A percentile compares a stretch with the other conserved stretches of the same genome.
phyloP scores from a whole-genome alignment of 108 stramenopile species.

The Cyclotella atomus region DNA sequence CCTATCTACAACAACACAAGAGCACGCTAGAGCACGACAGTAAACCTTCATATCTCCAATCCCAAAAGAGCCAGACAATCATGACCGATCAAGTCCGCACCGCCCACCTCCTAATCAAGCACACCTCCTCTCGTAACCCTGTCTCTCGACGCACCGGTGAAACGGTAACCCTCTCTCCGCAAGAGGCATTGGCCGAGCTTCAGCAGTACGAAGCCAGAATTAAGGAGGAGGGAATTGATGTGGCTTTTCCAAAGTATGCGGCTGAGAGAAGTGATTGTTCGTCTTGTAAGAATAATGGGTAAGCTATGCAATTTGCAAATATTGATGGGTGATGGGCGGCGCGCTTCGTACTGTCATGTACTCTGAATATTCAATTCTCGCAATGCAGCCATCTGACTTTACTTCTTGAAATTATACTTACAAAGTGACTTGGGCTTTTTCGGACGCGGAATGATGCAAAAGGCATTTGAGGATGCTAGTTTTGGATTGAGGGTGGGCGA shows the following conservation, averaged over 20 bases:
- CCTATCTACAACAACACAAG: no score
- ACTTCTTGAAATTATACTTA: no score
- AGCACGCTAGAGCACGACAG: no score
- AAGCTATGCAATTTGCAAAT: no score
- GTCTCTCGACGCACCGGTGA: conserved; percentile 86
- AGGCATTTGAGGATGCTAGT: conserved; percentile 94
- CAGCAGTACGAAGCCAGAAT: conserved; percentile 67
- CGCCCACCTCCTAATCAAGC: conserved; percentile 96
- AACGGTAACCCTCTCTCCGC: conserved; percentile 70
- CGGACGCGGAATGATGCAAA: conserved; percentile 87
- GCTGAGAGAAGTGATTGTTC: conserved; percentile 78
- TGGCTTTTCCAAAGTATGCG: conserved; percentile 81
- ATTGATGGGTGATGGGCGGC: no score
- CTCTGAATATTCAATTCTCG: no score
- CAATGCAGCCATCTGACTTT: no score
- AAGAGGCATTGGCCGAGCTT: conserved; percentile 75
- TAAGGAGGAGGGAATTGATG: conserved; percentile 58
- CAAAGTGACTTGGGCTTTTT: conserved; percentile 85
- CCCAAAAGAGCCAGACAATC: neutral
- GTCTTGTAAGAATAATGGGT: conserved; percentile 71
- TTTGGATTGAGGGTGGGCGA: conserved; percentile 84
- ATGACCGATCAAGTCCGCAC: conserved; percentile 69
- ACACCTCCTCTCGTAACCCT: conserved; percentile 86
- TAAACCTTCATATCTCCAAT: neutral
- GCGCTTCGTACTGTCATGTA: no score